Evolutionary conservation across 768 basidiomycete genomes (phyloP).

Genomic region (Amanita pallidorosea): DNA sequence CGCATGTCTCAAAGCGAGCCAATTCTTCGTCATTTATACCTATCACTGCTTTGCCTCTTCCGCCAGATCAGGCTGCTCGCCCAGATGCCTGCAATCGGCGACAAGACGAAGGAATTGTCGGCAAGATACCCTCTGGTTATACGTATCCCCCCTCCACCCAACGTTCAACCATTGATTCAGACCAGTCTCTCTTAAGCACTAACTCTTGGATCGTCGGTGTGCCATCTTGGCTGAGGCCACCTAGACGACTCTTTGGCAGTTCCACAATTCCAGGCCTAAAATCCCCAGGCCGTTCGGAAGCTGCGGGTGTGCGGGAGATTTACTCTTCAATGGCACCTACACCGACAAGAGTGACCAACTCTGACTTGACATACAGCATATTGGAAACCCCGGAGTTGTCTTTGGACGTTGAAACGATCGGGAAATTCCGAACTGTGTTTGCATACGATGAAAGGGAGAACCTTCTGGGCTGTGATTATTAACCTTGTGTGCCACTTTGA

Average conservation of each 20-base stretch:
- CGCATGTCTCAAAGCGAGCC: constrained; percentile 51
- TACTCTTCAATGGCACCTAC: constrained; percentile 36
- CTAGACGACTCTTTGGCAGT: constrained; percentile 30
- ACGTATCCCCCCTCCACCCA: constrained; percentile 74
- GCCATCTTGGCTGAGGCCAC: constrained; percentile 58
- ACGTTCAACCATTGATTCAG: constrained; percentile 33
- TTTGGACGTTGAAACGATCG: constrained; percentile 50
- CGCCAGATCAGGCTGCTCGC: constrained; percentile 6
- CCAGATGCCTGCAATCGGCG: constrained; percentile 3
- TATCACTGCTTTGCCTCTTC: constrained; percentile 34
- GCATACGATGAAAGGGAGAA: constrained; percentile 84
- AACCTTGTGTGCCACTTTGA: not conserved
- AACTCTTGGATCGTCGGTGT: constrained; percentile 57
- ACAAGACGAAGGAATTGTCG: constrained; percentile 9
- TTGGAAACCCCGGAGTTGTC: constrained; percentile 61
- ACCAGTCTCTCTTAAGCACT: constrained; percentile 31
- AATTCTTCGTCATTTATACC: constrained; percentile 49
- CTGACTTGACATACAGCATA: constrained; percentile 70
- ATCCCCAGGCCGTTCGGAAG: constrained; percentile 15
- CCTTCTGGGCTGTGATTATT: constrained; percentile 70
- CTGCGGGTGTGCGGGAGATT: constrained; percentile 44
- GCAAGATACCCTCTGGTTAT: constrained; percentile 33
- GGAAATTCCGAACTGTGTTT: constrained; percentile 75
- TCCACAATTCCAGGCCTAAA: constrained; percentile 14
- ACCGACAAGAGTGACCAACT: constrained; percentile 25